These are phyloP conservation scores for Pseudocercospora macadamiae DNA, from an alignment of 2,329 filamentous ascomycete genomes.

Conservation along the genomic window DNA sequence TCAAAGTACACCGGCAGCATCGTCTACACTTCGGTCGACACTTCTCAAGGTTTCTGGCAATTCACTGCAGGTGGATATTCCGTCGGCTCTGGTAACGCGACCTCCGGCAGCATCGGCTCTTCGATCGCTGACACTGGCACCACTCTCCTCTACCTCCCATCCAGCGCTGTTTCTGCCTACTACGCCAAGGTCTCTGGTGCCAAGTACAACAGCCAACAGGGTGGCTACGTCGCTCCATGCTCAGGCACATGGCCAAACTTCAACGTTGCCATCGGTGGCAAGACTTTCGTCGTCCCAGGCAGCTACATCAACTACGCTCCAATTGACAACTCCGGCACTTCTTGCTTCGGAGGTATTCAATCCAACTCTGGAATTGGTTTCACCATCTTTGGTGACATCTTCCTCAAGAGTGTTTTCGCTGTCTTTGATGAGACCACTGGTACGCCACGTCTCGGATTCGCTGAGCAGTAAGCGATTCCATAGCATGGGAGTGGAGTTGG, in stretches of 20 bases:
- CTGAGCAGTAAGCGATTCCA: constrained; percentile 37
- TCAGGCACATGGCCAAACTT: constrained; percentile 56
- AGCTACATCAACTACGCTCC: constrained; percentile 59
- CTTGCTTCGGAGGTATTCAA: constrained; percentile 79
- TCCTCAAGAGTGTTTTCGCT: constrained; percentile 76
- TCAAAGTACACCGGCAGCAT: constrained; percentile 60
- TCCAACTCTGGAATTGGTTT: constrained; percentile 59
- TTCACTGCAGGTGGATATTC: constrained; percentile 61
- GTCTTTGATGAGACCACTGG: constrained; percentile 63
- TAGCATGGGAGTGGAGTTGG: constrained; percentile 4
- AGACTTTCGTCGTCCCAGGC: constrained; percentile 56
- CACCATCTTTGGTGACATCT: constrained; percentile 71
- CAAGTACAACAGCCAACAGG: constrained; percentile 49
- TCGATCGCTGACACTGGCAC: constrained; percentile 73
- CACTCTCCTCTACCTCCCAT: constrained; percentile 64
- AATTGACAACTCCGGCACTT: constrained; percentile 40
- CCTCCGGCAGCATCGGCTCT: constrained; percentile 50
- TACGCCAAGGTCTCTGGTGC: constrained; percentile 61
- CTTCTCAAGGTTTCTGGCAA: constrained; percentile 65
- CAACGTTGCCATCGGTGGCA: constrained; percentile 54
- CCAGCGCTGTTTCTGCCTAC: constrained; percentile 59
- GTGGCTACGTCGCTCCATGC: constrained; percentile 62
- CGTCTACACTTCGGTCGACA: constrained; percentile 60
- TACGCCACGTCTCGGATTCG: constrained; percentile 49
- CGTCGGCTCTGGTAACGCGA: constrained; percentile 50